Percentiles rank a stretch among this genome's conserved stretches.
Evolutionary conservation across 2,329 filamentous ascomycete species (phyloP).

Genomic region (Alternaria consortialis): DNA sequence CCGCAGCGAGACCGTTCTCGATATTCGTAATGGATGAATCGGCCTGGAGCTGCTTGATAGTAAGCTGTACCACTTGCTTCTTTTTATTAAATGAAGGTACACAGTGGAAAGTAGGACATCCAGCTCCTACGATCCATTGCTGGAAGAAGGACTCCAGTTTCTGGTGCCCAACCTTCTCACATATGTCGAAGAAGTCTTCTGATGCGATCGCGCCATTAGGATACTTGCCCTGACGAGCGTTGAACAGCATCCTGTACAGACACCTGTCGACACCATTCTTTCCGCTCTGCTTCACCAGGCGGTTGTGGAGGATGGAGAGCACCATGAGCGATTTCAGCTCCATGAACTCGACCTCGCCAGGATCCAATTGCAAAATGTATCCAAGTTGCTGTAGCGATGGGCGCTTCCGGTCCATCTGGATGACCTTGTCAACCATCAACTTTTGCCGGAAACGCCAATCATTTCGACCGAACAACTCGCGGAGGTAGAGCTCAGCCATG

Average conservation of each 20-base stretch:
- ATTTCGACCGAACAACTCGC: constrained; percentile 89
- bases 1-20: constrained; percentile 65
- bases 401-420: constrained; percentile 80
- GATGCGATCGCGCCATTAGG: constrained; percentile 74
- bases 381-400: constrained; percentile 86
- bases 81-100: constrained; percentile 97
- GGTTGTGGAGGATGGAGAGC: constrained; percentile 90
- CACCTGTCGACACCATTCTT: constrained; percentile 85
- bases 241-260: constrained; percentile 84
- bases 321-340: constrained; percentile 88
- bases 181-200: constrained; percentile 80
- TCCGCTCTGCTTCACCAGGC: constrained; percentile 86
- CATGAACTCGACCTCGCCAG: constrained; percentile 90
- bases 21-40: constrained; percentile 40
- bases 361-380: constrained; percentile 77
- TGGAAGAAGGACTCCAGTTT: constrained; percentile 91
- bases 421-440: constrained; percentile 79
- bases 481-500: constrained; percentile 94
- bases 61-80: constrained; percentile 91
- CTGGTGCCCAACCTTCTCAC: constrained; percentile 87
- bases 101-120: constrained; percentile 87
- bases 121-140: constrained; percentile 89
- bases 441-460: constrained; percentile 94
- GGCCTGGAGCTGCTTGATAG: constrained; percentile 71
- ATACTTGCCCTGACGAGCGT: constrained; percentile 83